Percentiles rank a stretch among this genome's conserved stretches.
Conservation (phyloP, 208 protist genomes). For the Trichomonas vaginalis region DNA sequence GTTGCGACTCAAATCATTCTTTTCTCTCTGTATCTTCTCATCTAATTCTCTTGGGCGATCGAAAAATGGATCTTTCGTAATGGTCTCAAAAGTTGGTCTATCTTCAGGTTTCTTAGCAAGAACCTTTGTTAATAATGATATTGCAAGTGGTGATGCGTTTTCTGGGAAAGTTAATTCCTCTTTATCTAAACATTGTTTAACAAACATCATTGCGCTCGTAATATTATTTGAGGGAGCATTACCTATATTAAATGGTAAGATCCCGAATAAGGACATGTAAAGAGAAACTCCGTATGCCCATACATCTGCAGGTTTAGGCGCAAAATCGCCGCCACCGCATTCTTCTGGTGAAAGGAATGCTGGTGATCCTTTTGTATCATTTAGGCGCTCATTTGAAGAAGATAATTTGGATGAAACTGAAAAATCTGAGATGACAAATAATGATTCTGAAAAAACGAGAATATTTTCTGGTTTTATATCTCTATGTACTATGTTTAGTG, state of each 20-base stretch:
- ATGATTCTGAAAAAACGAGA: not conserved
- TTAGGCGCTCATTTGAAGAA: not conserved
- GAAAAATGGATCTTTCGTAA: not conserved
- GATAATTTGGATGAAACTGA: not conserved
- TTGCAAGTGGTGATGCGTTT: not conserved
- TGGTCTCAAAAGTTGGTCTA: not conserved
- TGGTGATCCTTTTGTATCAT: not conserved
- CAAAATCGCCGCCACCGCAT: not conserved
- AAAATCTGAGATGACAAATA: not conserved
- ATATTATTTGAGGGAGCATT: not conserved
- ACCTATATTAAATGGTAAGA: not conserved
- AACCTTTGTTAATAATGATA: not conserved
- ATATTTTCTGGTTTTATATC: slow-evolving; percentile 12
- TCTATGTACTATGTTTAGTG: not conserved
- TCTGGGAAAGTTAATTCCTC: not conserved
- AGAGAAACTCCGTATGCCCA: not conserved
- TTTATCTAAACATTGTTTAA: not conserved
- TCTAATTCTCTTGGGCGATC: not conserved
- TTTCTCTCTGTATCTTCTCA: not conserved
- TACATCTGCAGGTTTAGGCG: not conserved
- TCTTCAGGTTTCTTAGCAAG: not conserved
- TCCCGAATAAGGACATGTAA: not conserved
- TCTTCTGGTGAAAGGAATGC: not conserved
- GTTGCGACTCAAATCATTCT: not conserved
- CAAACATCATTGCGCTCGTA: not conserved